phyloP scores from a whole-genome alignment of 106 monocot species.

The Xerophyta viscosa region DNA sequence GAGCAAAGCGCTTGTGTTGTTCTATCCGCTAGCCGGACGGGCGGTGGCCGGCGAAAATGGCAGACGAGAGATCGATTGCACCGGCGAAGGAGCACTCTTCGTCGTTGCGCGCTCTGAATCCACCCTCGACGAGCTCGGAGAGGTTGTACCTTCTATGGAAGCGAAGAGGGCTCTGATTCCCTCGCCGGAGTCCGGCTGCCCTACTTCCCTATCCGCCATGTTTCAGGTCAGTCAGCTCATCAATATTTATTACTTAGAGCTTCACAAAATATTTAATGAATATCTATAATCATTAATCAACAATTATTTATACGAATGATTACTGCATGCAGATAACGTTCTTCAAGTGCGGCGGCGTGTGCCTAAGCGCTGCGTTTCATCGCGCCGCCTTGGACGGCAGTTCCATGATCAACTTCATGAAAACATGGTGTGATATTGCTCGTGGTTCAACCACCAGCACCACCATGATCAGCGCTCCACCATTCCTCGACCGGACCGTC shows the following conservation, averaged over 20 bases:
- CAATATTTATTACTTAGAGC: too few species aligned
- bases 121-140: conserved; percentile 31
- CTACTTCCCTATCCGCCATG: not conserved
- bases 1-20: not conserved
- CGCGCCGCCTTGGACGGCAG: conserved; percentile 11
- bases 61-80: conserved; percentile 36
- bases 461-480: not conserved
- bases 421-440: conserved; percentile 16
- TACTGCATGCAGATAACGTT: conserved; percentile 30
- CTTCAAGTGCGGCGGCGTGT: conserved; percentile 27
- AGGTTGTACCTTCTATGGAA: conserved; percentile 36
- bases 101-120: conserved; percentile 25
- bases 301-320: too few species aligned
- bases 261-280: too few species aligned
- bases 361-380: conserved; percentile 1
- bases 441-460: conserved; percentile 8
- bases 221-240: conserved; percentile 8
- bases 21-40: conserved; percentile 4
- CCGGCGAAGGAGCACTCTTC: conserved; percentile 47
- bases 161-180: conserved; percentile 21
- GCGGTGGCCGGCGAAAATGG: not conserved
- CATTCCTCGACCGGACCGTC: conserved; percentile 8
- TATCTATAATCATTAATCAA: too few species aligned
- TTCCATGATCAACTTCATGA: conserved; percentile 8
- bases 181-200: not conserved